Evolutionary conservation across 306 rosid genomes (phyloP).

Genomic region (Casuarina glauca): DNA sequence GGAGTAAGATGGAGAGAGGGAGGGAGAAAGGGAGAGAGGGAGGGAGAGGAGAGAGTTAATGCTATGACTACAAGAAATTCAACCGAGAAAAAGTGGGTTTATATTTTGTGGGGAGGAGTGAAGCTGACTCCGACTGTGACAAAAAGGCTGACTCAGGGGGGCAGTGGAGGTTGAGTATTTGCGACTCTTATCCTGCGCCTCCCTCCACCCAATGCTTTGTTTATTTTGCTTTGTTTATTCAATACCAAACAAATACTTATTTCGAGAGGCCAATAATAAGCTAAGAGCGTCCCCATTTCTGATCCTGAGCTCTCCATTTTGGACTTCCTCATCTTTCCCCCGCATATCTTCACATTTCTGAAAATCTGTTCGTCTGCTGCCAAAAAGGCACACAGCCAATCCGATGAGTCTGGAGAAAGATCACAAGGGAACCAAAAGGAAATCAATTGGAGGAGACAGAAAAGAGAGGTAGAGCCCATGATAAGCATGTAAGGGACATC

Average conservation of each 20-base stretch:
- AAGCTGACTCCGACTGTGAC: conserved; percentile 54
- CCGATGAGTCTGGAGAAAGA: too few relatives aligned
- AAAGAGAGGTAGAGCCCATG: not conserved
- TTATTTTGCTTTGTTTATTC: conserved; percentile 1
- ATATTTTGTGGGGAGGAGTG: conserved; percentile 42
- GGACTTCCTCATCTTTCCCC: too few relatives aligned
- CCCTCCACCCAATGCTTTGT: not conserved
- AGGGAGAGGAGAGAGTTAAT: conserved; percentile 11
- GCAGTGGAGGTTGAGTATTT: conserved; percentile 30
- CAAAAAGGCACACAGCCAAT: too few relatives aligned
- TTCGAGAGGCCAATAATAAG: not conserved
- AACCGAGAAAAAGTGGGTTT: conserved; percentile 12
- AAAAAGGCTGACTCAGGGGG: conserved; percentile 29
- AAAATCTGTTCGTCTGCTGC: too few relatives aligned
- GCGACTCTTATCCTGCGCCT: conserved; percentile 41
- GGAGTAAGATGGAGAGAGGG: not conserved
- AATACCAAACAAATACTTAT: not conserved
- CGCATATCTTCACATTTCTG: too few relatives aligned
- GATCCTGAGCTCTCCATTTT: not conserved
- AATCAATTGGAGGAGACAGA: too few relatives aligned
- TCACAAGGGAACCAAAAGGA: too few relatives aligned
- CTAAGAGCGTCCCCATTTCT: not conserved
- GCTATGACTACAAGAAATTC: conserved; percentile 19
- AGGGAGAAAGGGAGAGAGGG: conserved; percentile 13
- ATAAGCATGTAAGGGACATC: not conserved